Evolutionary conservation across 116 monocot genomes (phyloP).

Genomic region (Thalassia testudinum): DNA sequence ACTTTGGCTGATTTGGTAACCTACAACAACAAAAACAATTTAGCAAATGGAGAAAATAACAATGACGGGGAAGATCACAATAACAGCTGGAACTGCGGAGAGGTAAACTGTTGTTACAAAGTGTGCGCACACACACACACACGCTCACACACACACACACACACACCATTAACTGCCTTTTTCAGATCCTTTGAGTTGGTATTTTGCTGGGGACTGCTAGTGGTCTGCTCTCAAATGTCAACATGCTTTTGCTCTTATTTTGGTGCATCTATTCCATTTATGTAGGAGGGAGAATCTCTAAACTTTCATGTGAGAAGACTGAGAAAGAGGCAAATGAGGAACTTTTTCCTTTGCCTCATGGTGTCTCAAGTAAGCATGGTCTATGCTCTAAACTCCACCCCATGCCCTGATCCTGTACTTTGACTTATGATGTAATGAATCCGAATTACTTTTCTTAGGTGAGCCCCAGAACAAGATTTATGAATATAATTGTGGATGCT

Average conservation of each 20-base stretch:
- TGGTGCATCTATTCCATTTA: neutral
- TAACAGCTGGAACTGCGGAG: slow-evolving; percentile 95
- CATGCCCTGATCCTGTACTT: too few relatives aligned
- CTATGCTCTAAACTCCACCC: neutral
- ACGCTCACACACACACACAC: too few relatives aligned
- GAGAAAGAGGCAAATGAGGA: slow-evolving; percentile 83
- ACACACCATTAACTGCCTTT: too few relatives aligned
- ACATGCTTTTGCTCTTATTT: too few relatives aligned
- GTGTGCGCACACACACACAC: too few relatives aligned
- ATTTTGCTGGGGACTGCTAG: too few relatives aligned
- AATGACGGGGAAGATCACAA: slow-evolving; percentile 94
- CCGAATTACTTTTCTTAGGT: neutral
- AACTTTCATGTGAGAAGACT: slow-evolving; percentile 44
- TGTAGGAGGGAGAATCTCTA: slow-evolving; percentile 78
- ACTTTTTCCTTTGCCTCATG: slow-evolving; percentile 86
- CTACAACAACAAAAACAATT: slow-evolving; percentile 81
- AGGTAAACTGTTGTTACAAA: slow-evolving; percentile 24
- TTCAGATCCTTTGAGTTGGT: too few relatives aligned
- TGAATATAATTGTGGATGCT: neutral
- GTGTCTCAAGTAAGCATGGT: slow-evolving; percentile 66
- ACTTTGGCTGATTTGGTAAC: slow-evolving; percentile 87
- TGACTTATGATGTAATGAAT: neutral
- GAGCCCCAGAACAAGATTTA: neutral
- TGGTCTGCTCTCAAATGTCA: too few relatives aligned
- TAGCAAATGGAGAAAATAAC: slow-evolving; percentile 80